Evolutionary conservation across 768 basidiomycete species (phyloP), one percentile per base, ranked within the genome.

Genomic region (Boletus sensibilis): DNA sequence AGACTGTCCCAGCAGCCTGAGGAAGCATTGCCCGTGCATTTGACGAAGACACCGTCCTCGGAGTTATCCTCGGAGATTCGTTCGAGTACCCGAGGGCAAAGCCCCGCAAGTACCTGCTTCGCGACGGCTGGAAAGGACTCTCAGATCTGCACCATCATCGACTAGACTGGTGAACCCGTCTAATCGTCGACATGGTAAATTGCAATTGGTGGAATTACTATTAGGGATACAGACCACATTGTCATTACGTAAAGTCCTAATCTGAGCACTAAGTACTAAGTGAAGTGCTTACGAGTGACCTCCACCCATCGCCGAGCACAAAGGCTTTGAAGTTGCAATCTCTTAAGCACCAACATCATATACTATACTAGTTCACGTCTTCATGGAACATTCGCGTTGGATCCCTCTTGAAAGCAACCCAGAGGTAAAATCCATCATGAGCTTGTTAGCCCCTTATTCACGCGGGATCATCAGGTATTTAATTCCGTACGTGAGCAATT

Each of bases 361-460:
- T 4, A 33, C 7, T 29, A 13, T 20, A 63, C 23, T 18, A 49
- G 23, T 50, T 6, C 5, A 33, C 35, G 20, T 56, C 34, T 23
- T 39, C 34, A 70, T 71, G 68, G 57, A 60, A 33, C 25, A 60
- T 41, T 52, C 71, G 33, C 78, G 75, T 42, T 93, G 91, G 91
- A 83, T 93, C 49, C 91, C 91, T 9, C 78, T 92, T 13, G 91
- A 93, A 73, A 85, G 86, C 61, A 90, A 89, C 64, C 91, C 82
- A 51, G 73, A 82, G 58, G 82, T 82, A 62, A 48, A 61, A 11
- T 12, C 11, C 20, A 3, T 41, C 29, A 11, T 20, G 53, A 20
- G 4, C 37, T 42, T 8, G 25, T 27, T 49, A 31, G 39, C 39
- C 51, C 55, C 46, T 51, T 53, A 55, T 35, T 64, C 21, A 61